Conservation (phyloP, 257 asterid species). For the Solanum sejunctum region DNA sequence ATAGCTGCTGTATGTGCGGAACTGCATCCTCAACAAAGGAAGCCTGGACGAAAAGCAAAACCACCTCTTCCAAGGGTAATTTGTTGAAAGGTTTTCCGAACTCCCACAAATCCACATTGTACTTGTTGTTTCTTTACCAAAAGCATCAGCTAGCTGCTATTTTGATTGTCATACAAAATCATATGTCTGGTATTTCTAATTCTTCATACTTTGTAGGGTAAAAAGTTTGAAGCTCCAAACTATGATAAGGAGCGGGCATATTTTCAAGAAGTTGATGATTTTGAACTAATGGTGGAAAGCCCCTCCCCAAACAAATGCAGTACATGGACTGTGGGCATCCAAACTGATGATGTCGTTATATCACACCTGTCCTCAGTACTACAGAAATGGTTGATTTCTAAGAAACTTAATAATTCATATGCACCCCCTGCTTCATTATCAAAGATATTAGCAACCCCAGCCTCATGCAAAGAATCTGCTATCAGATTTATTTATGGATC, state of each 20-base stretch:
- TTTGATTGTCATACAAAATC: neutral
- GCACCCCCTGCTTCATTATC: constrained; percentile 55
- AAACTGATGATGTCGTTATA: constrained; percentile 26
- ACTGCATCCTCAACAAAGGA: constrained; percentile 41
- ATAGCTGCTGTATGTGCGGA: constrained; percentile 56
- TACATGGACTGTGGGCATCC: constrained; percentile 57
- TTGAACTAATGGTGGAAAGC: constrained; percentile 80
- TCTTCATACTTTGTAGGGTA: constrained; percentile 37
- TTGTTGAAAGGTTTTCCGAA: neutral
- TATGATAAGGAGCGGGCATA: constrained; percentile 65
- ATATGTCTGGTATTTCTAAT: neutral
- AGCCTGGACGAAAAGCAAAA: constrained; percentile 52
- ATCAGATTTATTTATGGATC: constrained; percentile 8
- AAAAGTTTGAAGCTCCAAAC: constrained; percentile 35
- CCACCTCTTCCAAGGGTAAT: constrained; percentile 84
- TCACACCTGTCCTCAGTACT: constrained; percentile 69
- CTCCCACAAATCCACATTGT: neutral
- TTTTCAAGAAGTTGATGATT: constrained; percentile 86
- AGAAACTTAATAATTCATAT: constrained; percentile 31
- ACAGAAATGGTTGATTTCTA: constrained; percentile 64
- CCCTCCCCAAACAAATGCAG: constrained; percentile 82
- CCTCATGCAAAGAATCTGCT: constrained; percentile 15
- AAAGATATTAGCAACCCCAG: constrained; percentile 69
- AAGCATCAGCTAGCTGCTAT: neutral
- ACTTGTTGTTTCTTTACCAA: neutral